Evolutionary conservation across 2,329 filamentous ascomycete species (phyloP).

Genomic region (Rhinocladiella mackenziei): DNA sequence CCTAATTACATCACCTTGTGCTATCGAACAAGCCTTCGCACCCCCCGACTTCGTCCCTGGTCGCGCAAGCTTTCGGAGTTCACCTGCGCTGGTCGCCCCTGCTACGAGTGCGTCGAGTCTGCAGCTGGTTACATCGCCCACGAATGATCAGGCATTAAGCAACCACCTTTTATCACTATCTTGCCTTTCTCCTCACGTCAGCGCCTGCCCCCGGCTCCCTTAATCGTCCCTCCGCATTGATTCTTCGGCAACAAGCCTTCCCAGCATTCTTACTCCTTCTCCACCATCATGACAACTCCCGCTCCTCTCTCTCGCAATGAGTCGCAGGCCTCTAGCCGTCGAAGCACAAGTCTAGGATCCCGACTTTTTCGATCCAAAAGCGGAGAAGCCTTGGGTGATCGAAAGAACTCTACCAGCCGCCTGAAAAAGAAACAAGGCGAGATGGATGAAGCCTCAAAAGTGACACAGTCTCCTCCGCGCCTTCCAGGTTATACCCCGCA

Average conservation of each 20-base stretch:
- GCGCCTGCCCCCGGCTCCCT: constrained; percentile 9
- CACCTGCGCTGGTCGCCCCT: constrained; percentile 22
- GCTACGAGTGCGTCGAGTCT: constrained; percentile 2
- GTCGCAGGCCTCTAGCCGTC: constrained; percentile 22
- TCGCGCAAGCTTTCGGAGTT: background rate
- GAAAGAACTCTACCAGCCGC: constrained; percentile 23
- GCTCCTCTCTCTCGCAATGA: constrained; percentile 24
- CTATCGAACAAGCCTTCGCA: too few relatives aligned
- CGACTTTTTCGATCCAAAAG: constrained; percentile 28
- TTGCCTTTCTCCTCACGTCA: constrained; percentile 12
- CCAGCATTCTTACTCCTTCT: constrained; percentile 1
- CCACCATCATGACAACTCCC: constrained; percentile 23
- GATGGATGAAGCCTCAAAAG: constrained; percentile 22
- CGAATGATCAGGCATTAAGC: constrained; percentile 11
- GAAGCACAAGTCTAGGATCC: constrained; percentile 27
- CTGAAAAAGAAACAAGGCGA: constrained; percentile 26
- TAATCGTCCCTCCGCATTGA: constrained; percentile 7
- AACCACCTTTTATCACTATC: background rate
- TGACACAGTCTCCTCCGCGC: constrained; percentile 23
- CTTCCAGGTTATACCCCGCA: constrained; percentile 25
- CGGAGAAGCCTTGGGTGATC: constrained; percentile 27
- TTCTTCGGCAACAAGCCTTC: constrained; percentile 6
- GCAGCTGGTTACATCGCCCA: constrained; percentile 1
- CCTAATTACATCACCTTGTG: too few relatives aligned
- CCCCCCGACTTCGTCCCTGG: too few relatives aligned